phyloP scores from a whole-genome alignment of 2,329 filamentous ascomycete genomes.

The Exophiala sp. region DNA sequence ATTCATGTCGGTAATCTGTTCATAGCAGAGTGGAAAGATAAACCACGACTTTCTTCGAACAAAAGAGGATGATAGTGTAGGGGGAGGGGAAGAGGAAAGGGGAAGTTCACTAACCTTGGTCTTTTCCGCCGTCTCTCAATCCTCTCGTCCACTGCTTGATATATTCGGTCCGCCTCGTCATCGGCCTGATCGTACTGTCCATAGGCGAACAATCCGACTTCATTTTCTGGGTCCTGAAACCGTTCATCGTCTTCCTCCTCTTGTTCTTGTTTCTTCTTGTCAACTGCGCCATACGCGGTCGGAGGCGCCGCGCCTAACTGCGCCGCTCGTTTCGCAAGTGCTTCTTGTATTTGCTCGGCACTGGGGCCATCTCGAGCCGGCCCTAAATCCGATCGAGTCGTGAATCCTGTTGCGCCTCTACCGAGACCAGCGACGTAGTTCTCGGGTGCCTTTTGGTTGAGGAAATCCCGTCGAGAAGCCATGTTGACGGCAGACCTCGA shows the following conservation, averaged over 20 bases:
- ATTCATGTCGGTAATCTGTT: constrained; percentile 71
- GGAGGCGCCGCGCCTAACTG: constrained; percentile 67
- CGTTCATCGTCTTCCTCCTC: constrained; percentile 71
- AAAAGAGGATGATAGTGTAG: no score
- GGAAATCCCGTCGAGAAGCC: constrained; percentile 71
- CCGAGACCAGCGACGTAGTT: constrained; percentile 95
- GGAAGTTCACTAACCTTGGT: constrained; percentile 65
- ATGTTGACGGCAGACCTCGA: constrained; percentile 37
- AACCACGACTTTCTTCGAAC: constrained; percentile 45
- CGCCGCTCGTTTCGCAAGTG: constrained; percentile 85
- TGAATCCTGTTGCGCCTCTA: constrained; percentile 96
- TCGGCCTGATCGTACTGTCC: constrained; percentile 96
- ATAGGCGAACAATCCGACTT: constrained; percentile 89
- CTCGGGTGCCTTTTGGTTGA: constrained; percentile 77
- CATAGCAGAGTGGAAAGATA: constrained; percentile 61
- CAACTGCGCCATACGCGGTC: constrained; percentile 62
- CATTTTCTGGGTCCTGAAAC: constrained; percentile 95
- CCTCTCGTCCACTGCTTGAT: constrained; percentile 90
- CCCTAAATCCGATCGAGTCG: constrained; percentile 90
- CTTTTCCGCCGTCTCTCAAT: constrained; percentile 85
- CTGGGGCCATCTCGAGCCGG: constrained; percentile 91
- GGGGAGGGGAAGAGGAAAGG: constrained; percentile 17
- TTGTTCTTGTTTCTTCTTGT: constrained; percentile 58
- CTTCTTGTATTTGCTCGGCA: constrained; percentile 97
- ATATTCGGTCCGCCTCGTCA: constrained; percentile 94